Base-by-base conservation (phyloP, 2,329 filamentous ascomycete genomes). In the Nothophaeocryptopus gaeumannii region DNA sequence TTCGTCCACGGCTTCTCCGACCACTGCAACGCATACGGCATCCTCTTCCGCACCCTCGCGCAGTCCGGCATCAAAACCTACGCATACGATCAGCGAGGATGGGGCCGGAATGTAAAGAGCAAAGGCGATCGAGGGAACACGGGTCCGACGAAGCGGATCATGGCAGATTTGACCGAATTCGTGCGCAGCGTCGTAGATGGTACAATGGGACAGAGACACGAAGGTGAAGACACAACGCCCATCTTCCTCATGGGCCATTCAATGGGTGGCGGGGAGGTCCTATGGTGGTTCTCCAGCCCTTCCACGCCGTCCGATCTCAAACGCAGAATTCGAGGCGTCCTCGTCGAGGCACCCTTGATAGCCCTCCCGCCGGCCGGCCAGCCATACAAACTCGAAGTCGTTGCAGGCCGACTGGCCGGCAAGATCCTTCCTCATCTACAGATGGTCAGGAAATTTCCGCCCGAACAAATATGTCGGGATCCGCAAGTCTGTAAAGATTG, bases 1-100 rank as follows among this genome's bases (percentile, higher is more conserved):
- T 87, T 95, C 70, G 74, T 96, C 56, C 91, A 96, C 72, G 91
- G 91, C 63, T 96, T 91, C 77, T 89, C 83, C 68, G 91, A 96
- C 70, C 89, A 95, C 70, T 76, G 76, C 68, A 83, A 87, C 70
- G 81, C 83, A 51, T 95, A 96, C 73, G 79, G 83, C 65, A 77
- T 78, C 47, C 79, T 96, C 63, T 92, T 93, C 71, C 78, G 83
- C 5, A 74, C 72, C 11, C 79, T 96, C 40, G 85, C 86, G 15
- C 72, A 75, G 9, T 78, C 78, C 46, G 88, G 86, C 54, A 90
- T 96, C 61, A 83, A 88, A 63, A 80, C 89, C 40, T 81, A 86
- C 63, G 78, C 82, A 54, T 88, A 91, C 67, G 91, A 96, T 69
- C 91, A 96, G 75, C 84, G 79, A 67, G 90, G 91, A 67, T 96